Conservation (phyloP, 2,329 filamentous ascomycete genomes). For the Seiridium unicorne region DNA sequence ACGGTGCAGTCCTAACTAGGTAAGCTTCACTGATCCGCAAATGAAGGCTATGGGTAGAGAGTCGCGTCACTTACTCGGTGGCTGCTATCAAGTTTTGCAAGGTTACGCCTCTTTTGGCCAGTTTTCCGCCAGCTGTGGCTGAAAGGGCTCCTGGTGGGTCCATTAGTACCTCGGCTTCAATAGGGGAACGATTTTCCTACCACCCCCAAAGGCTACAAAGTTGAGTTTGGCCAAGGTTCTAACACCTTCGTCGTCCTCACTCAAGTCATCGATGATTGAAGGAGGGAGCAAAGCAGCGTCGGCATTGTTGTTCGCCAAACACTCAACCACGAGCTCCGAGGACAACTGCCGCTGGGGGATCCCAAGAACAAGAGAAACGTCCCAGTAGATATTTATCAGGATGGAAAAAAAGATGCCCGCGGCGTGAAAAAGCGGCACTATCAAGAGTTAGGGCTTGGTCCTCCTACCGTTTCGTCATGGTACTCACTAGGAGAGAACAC, state of each 20-base stretch:
- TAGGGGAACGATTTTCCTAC: constrained; percentile 19
- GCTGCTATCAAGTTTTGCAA: constrained; percentile 37
- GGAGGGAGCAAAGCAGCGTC: constrained; percentile 33
- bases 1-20: constrained; percentile 16
- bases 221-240: constrained; percentile 30
- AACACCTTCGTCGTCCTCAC: constrained; percentile 27
- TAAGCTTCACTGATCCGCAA: background rate
- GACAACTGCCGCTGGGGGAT: constrained; percentile 32
- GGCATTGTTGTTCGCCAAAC: constrained; percentile 22
- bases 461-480: background rate
- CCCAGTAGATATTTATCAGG: constrained; percentile 28
- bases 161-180: background rate
- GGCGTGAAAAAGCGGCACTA: constrained; percentile 39
- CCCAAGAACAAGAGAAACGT: constrained; percentile 23
- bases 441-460: background rate
- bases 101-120: constrained; percentile 29
- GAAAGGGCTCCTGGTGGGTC: constrained; percentile 31
- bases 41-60: background rate
- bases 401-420: constrained; percentile 27
- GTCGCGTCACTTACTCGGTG: constrained; percentile 35
- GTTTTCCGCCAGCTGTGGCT: constrained; percentile 32
- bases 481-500: background rate
- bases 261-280: constrained; percentile 42
- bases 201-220: constrained; percentile 35
- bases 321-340: constrained; percentile 30